Base-by-base conservation (phyloP, 257 asterid species). In the Petrea volubilis region DNA sequence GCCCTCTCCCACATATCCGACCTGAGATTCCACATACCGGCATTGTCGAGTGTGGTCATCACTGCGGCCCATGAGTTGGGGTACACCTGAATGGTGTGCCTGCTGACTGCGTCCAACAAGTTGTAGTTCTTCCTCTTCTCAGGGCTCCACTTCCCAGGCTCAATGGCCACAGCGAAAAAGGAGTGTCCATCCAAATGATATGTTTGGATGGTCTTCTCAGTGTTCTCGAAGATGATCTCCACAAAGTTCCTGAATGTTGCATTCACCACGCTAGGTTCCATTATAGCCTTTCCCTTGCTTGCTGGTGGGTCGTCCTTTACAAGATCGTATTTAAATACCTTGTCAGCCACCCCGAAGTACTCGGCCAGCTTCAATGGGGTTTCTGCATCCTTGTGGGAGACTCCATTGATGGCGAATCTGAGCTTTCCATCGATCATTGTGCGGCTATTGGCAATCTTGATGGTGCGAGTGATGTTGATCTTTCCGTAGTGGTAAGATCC, bases 91-190 rank as follows among this genome's bases (percentile, higher is more conserved):
- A 85, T 75, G n/a, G 80, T 86, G 78, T 83, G 77, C 80, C 88
- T 81, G 79, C 91, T 86, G 68, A 76, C 60, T 2, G 84, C 86
- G 17, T 84, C 86, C 51, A 84, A 18, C 23, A 81, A 61, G 67
- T 84, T 84, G 84, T 72, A 83, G 78, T 79, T 86, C 79, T 83
- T 83, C 50, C 91, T 83, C 91, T 86, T 86, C 76, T 83, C 88
- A 0, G 82, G 60, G 70, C 61, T 61, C 87, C 88, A 83, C 60
- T 31, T 76, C 75, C 88, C 88, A 0, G 87, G 82, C 85, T 86
- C 91, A 7, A 83, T 72, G 5, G 84, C 91, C 13, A 81, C 87
- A 1, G 87, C 87, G 0, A 86, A 85, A 83, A 83, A 85, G 15
- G 91, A 85, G 78, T 80, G 74, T 2, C 91, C 91, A 4, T 85